Conservation (phyloP, 179 eudicot species). For the Corrigiola litoralis region DNA sequence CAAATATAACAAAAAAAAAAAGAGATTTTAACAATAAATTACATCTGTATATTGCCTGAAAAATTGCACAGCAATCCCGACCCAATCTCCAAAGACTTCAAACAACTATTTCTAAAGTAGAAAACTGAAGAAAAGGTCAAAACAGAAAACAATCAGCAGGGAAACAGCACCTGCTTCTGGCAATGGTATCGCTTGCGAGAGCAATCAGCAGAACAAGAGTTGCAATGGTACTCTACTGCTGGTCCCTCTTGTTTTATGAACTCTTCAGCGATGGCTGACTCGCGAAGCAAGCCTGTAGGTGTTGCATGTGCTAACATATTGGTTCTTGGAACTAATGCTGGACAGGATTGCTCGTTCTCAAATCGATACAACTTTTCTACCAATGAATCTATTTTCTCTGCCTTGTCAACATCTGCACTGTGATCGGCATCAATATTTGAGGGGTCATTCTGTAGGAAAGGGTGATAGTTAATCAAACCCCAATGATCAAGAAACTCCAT, state of each 20-base stretch:
- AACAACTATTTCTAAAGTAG: neutral
- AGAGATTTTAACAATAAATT: neutral
- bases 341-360: constrained; percentile 50
- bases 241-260: constrained; percentile 83
- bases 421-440: constrained; percentile 23
- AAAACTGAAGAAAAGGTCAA: neutral
- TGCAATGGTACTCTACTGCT: constrained; percentile 93
- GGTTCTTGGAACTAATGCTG: constrained; percentile 36
- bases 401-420: constrained; percentile 35
- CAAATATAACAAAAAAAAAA: too few species aligned
- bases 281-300: constrained; percentile 63
- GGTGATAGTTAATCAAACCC: constrained; percentile 98
- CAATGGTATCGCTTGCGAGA: constrained; percentile 96
- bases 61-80: neutral
- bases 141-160: constrained; percentile 11
- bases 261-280: constrained; percentile 76
- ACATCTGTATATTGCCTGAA: neutral
- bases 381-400: constrained; percentile 42
- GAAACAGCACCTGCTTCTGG: constrained; percentile 80
- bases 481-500: constrained; percentile 92
- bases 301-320: constrained; percentile 38
- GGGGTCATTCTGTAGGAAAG: constrained; percentile 48
- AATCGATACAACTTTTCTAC: constrained; percentile 65
- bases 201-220: constrained; percentile 96
- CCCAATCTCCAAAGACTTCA: neutral